Evolutionary conservation across 1,284 basidiomycete species (phyloP).

Genomic region (Cutaneotrichosporon spelunceum): DNA sequence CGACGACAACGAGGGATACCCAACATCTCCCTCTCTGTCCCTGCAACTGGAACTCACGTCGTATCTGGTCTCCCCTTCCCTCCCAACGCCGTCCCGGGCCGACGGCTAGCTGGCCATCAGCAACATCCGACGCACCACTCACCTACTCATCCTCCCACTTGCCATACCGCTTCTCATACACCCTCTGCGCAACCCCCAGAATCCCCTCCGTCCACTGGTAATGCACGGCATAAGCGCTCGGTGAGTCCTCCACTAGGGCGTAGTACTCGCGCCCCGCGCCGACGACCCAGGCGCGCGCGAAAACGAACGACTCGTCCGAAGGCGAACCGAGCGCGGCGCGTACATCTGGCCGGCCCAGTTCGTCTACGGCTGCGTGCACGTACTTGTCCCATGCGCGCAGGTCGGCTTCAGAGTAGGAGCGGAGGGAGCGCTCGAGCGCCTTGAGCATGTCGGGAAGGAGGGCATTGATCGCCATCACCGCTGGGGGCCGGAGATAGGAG

Average conservation of each 20-base stretch:
- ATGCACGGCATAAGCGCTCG: conserved; percentile 3
- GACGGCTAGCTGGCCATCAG: neutral
- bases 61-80: neutral
- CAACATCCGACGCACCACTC: neutral
- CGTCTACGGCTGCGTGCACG: conserved; percentile 12
- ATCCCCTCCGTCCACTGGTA: conserved; percentile 14
- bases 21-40: too few species aligned
- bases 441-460: neutral
- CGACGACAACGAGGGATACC: too few species aligned
- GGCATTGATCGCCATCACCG: neutral
- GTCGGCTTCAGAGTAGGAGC: neutral
- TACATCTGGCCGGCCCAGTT: conserved; percentile 16
- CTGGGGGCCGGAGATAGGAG: neutral
- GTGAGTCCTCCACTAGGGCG: conserved; percentile 8
- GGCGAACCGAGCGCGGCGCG: conserved; percentile 9
- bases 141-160: conserved; percentile 5
- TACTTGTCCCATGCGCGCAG: neutral
- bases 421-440: neutral
- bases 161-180: conserved; percentile 12
- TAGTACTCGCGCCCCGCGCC: conserved; percentile 12
- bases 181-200: conserved; percentile 6
- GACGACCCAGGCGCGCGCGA: conserved; percentile 17
- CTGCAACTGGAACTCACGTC: neutral
- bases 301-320: conserved; percentile 19
- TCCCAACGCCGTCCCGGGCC: too few species aligned